Percentiles rank a stretch among this genome's conserved stretches.
Evolutionary conservation across 331 rosid species (phyloP).

Genomic region (Acacia pycnantha): DNA sequence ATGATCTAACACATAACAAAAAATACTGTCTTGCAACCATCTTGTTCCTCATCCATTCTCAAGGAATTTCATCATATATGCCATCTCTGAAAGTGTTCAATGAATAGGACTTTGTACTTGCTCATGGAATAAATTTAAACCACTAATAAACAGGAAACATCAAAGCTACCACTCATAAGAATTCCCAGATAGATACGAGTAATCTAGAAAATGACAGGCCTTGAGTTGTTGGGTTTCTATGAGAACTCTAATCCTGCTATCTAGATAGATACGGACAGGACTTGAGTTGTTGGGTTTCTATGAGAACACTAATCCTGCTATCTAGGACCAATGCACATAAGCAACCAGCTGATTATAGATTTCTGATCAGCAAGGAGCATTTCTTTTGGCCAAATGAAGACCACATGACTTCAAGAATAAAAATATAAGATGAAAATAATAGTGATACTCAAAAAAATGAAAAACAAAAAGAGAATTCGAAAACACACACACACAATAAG

Average conservation of each 20-base stretch:
- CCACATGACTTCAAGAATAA: background rate
- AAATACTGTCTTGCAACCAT: background rate
- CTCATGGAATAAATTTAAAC: background rate
- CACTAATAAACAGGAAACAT: background rate
- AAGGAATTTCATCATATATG: no score
- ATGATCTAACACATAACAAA: background rate
- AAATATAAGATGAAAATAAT: background rate
- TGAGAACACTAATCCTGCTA: no score
- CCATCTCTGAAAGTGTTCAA: no score
- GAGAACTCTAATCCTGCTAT: no score
- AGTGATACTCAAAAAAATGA: background rate
- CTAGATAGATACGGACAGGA: no score
- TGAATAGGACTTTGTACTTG: no score
- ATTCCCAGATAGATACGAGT: no score
- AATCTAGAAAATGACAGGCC: no score
- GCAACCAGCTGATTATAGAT: background rate
- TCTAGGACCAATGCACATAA: background rate
- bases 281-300: no score
- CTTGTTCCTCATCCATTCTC: background rate
- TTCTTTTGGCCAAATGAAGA: background rate
- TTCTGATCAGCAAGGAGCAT: background rate
- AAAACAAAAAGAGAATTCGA: no score
- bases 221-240: no score
- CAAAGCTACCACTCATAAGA: background rate
- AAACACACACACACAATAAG: background rate